Percentiles rank a stretch among this genome's conserved stretches.
phyloP scores from a whole-genome alignment of 805 yeast genomes.

The Saccharomycopsis sp. region DNA sequence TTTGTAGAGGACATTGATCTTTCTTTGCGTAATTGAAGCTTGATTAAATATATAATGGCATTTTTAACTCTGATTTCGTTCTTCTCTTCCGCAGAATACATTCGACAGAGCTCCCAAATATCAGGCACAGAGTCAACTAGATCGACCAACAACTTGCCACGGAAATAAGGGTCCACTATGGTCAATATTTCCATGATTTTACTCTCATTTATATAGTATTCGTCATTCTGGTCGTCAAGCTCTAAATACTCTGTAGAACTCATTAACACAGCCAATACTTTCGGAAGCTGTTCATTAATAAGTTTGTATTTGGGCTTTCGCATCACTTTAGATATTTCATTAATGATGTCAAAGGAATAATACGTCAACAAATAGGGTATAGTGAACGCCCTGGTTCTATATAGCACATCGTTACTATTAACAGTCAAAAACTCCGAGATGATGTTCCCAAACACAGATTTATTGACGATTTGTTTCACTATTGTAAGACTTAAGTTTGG shows the following conservation, averaged over 20 bases:
- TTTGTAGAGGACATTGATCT: slow-evolving; percentile 16
- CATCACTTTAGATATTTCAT: slow-evolving; percentile 51
- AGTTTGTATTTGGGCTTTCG: slow-evolving; percentile 41
- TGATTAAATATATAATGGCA: slow-evolving; percentile 39
- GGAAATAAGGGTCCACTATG: slow-evolving; percentile 46
- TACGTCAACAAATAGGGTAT: slow-evolving; percentile 70
- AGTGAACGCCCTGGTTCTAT: slow-evolving; percentile 64
- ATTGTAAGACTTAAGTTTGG: slow-evolving; percentile 63
- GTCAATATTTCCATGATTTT: slow-evolving; percentile 47
- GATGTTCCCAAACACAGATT: slow-evolving; percentile 48
- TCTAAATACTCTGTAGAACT: slow-evolving; percentile 30
- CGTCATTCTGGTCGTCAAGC: slow-evolving; percentile 28
- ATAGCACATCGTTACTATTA: slow-evolving; percentile 52
- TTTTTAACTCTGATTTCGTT: slow-evolving; percentile 32
- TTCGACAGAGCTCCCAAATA: slow-evolving; percentile 40
- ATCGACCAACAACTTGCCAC: slow-evolving; percentile 26
- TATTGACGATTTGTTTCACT: slow-evolving; percentile 44
- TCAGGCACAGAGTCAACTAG: slow-evolving; percentile 26
- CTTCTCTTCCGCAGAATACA: slow-evolving; percentile 30
- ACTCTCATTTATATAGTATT: slow-evolving; percentile 34
- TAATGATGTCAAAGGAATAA: slow-evolving; percentile 54
- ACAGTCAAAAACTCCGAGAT: slow-evolving; percentile 64
- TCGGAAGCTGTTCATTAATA: slow-evolving; percentile 41
- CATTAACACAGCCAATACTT: slow-evolving; percentile 53
- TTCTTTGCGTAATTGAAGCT: slow-evolving; percentile 8